Conservation (phyloP, 257 asterid species). For the Ligustrum vulgare region DNA sequence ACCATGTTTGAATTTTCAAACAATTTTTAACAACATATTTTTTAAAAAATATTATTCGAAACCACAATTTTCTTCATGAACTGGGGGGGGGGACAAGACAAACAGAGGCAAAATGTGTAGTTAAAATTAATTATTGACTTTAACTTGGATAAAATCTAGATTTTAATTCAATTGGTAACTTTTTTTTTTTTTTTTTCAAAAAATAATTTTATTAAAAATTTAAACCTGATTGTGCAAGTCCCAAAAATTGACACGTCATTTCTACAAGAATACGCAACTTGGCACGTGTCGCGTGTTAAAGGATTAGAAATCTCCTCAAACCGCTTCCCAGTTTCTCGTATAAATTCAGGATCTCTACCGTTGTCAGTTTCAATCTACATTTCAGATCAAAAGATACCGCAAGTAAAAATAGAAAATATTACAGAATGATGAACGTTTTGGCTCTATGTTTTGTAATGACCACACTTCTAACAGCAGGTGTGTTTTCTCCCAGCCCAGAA, state of each 20-base stretch:
- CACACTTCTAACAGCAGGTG: slow-evolving; percentile 27
- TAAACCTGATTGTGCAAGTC: no score
- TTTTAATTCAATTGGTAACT: no score
- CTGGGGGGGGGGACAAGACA: no score
- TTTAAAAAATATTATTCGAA: no score
- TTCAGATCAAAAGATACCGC: not conserved
- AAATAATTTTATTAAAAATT: no score
- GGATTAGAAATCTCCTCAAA: slow-evolving; percentile 15
- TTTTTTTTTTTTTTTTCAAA: no score
- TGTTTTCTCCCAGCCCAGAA: slow-evolving; percentile 26
- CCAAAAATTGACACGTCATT: not conserved
- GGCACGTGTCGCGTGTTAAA: slow-evolving; percentile 35
- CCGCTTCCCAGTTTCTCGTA: slow-evolving; percentile 21
- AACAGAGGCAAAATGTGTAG: no score
- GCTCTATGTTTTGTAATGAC: slow-evolving; percentile 31
- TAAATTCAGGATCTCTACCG: not conserved
- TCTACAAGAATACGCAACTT: slow-evolving; percentile 24
- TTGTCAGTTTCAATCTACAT: not conserved
- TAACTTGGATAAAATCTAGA: no score
- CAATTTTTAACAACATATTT: no score
- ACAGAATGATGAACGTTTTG: slow-evolving; percentile 34
- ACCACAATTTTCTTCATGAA: no score
- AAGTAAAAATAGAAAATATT: not conserved
- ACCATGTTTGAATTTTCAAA: no score
- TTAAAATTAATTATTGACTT: no score